Percentiles rank a stretch among this genome's conserved stretches.
Evolutionary conservation across 2,329 filamentous ascomycete species (phyloP).

Genomic region (Phyllosticta paracitricarpa): DNA sequence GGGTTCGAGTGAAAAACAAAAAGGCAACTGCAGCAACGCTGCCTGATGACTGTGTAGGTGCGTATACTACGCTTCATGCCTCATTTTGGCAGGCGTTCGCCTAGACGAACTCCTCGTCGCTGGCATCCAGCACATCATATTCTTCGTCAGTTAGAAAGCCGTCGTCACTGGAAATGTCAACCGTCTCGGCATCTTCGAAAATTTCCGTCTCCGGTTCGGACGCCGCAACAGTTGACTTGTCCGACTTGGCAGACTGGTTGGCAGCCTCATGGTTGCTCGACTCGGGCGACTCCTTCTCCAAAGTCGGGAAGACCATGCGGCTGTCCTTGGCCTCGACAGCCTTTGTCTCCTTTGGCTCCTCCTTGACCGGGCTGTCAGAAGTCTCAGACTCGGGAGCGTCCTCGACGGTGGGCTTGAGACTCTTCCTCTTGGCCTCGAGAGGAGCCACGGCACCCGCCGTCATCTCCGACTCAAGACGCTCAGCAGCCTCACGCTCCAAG

Average conservation of each 20-base stretch:
- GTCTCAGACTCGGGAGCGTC: conserved; percentile 6
- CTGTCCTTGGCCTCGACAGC: conserved; percentile 32
- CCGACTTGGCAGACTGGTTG: conserved; percentile 15
- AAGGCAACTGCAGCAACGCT: neutral
- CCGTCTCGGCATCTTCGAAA: conserved; percentile 49
- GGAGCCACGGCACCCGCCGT: neutral
- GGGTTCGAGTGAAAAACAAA: neutral
- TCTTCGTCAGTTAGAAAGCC: conserved; percentile 95
- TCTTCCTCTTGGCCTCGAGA: conserved; percentile 20
- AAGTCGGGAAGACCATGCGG: conserved; percentile 92
- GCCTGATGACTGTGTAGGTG: neutral
- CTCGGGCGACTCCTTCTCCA: conserved; percentile 85
- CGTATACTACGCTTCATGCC: neutral
- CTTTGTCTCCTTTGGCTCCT: conserved; percentile 1
- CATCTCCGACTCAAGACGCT: neutral
- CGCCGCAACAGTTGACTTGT: conserved; percentile 22
- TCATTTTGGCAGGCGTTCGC: neutral
- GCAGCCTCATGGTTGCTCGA: conserved; percentile 56
- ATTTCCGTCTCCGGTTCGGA: conserved; percentile 42
- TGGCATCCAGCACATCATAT: conserved; percentile 93
- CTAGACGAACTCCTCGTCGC: conserved; percentile 45
- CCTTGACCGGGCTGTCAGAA: neutral
- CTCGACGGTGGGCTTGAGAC: conserved; percentile 9
- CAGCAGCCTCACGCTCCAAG: neutral
- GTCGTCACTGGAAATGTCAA: conserved; percentile 47